Evolutionary conservation across 306 rosid species (phyloP).

Genomic region (Inga laurina): DNA sequence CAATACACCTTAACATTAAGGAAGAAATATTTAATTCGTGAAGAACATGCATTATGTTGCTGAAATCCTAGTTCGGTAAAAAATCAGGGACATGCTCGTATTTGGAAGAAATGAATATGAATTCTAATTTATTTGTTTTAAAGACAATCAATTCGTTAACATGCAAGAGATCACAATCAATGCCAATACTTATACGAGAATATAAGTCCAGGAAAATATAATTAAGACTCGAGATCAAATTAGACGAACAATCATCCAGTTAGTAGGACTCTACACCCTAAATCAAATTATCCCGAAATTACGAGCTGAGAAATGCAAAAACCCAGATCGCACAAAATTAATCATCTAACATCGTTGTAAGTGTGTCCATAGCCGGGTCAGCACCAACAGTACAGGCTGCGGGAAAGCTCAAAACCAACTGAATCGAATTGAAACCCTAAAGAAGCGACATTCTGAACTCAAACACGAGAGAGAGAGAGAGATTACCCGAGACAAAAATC

Average conservation of each 20-base stretch:
- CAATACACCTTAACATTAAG: neutral
- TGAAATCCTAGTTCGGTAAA: neutral
- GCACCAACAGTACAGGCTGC: neutral
- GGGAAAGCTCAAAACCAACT: neutral
- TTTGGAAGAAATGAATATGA: neutral
- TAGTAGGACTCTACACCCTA: neutral
- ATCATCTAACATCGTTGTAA: neutral
- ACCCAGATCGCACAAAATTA: slow-evolving; percentile 3
- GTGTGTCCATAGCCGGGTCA: neutral
- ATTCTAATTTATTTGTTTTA: neutral
- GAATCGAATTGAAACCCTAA: slow-evolving; percentile 27
- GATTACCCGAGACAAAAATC: no score
- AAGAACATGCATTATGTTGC: neutral
- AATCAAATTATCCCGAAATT: neutral
- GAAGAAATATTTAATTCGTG: neutral
- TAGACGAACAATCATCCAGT: neutral
- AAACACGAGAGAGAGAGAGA: no score
- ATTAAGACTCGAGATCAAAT: slow-evolving; percentile 2
- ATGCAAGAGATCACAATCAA: neutral
- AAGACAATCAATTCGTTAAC: neutral
- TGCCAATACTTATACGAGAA: neutral
- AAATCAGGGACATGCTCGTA: neutral
- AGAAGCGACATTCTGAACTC: neutral
- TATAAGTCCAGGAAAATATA: neutral
- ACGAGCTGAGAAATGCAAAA: neutral